Evolutionary conservation across 306 rosid species (phyloP), one percentile per base, ranked within the genome.

Genomic region (Luffa aegyptiaca): DNA sequence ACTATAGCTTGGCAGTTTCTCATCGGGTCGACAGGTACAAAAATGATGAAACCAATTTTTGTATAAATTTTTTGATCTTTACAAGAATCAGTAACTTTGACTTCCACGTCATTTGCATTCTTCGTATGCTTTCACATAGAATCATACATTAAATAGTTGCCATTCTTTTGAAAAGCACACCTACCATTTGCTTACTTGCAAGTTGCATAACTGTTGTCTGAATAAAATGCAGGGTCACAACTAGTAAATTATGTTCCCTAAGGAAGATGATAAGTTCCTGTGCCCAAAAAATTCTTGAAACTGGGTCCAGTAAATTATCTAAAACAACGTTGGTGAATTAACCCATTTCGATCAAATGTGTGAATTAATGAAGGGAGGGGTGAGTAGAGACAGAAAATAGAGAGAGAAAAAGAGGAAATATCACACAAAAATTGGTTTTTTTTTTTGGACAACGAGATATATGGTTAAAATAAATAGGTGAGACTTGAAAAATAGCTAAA

Each of bases 1-100:
- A 88, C 90, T 68, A 85, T 92, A 11, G 97, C 98, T 77, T 90
- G 92, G 21, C 90, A 92, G 82, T 77, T 94, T 63, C 87, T 94
- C 8, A 68, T 84, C 59, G 88, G 75, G 82, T 86, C 98, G 81
- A 88, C 95, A 77, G 97, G 98, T 92, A 74, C 7, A n/a, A 8
- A 74, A 31, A 26, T 16, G 61, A 31, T 13, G 78, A 74, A 31
- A 16, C 45, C 78, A 16, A 74, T 31, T 33, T 57, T 14, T 48
- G 71, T 13, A 18, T 42, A n/a, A 12, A 42, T 8, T 12, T 10
- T 31, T 72, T 13, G 20, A 46, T 70, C 75, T 70, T 11, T 5
- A 70, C 76, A 69, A 69, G 2, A 18, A 3, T 0, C 36, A 44
- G 41, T 44, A 21, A 5, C 10, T 44, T 49, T 42, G 16, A 31